These are phyloP conservation scores for Solanum rostratum DNA, from an alignment of 257 asterid species.

Conservation along the genomic window DNA sequence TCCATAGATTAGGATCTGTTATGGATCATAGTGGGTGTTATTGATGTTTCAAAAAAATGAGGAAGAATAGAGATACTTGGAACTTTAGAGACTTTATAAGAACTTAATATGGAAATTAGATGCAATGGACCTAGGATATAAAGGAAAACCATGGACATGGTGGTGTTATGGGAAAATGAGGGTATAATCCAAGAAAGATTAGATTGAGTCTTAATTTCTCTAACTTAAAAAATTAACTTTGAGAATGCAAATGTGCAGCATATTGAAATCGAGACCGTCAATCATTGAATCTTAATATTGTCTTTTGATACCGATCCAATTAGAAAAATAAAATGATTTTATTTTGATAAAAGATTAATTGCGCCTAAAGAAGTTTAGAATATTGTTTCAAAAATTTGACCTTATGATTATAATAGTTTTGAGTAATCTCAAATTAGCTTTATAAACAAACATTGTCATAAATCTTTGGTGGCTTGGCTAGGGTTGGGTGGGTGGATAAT, in stretches of 20 bases:
- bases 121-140: not conserved
- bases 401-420: too few species aligned
- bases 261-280: too few species aligned
- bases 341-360: too few species aligned
- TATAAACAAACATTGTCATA: too few species aligned
- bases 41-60: not conserved
- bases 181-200: not conserved
- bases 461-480: not conserved
- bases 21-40: not conserved
- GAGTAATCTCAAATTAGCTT: too few species aligned
- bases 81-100: too few species aligned
- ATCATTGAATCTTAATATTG: not conserved
- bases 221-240: too few species aligned
- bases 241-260: not conserved
- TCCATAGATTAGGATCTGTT: not conserved
- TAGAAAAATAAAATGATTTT: too few species aligned
- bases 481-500: not conserved
- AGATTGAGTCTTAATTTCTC: not conserved
- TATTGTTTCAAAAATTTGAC: too few species aligned
- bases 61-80: not conserved
- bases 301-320: not conserved
- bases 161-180: not conserved
- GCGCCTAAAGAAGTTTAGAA: not conserved
- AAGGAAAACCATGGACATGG: not conserved
- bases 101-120: not conserved